Evolutionary conservation across 495 filamentous ascomycete genomes (phyloP).

Genomic region (Penicillium nucicola): DNA sequence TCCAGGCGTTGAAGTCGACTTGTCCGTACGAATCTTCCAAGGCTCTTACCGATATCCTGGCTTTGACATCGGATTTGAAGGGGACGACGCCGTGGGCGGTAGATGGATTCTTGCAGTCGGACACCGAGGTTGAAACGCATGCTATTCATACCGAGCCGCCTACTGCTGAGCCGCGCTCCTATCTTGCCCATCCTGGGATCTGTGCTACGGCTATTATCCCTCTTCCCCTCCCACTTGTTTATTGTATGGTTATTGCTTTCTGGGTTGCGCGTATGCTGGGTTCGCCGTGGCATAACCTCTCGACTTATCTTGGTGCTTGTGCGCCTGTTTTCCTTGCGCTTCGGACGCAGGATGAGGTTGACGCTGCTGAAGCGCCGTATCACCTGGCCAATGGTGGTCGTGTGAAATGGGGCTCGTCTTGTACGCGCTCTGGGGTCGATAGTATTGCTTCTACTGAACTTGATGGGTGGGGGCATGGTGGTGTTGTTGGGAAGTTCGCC

Average conservation of each 20-base stretch:
- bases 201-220: constrained; percentile 77
- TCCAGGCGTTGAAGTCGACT: constrained; percentile 64
- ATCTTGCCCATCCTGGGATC: constrained; percentile 84
- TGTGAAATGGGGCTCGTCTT: constrained; percentile 82
- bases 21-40: constrained; percentile 82
- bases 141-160: constrained; percentile 32
- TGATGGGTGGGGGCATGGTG: constrained; percentile 81
- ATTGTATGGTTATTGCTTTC: constrained; percentile 60
- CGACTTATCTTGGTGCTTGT: constrained; percentile 71
- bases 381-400: constrained; percentile 46
- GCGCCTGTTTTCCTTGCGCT: constrained; percentile 79
- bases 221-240: constrained; percentile 60
- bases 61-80: constrained; percentile 68
- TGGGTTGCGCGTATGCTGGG: constrained; percentile 75
- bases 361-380: constrained; percentile 53
- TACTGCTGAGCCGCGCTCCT: constrained; percentile 40
- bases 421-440: constrained; percentile 53
- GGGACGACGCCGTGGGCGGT: constrained; percentile 53
- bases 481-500: constrained; percentile 52
- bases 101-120: constrained; percentile 45
- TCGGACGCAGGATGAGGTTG: constrained; percentile 60
- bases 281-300: constrained; percentile 80
- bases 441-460: constrained; percentile 69
- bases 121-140: constrained; percentile 11
- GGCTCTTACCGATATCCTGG: constrained; percentile 78